These are phyloP conservation scores for Echium plantagineum DNA, from an alignment of 257 asterid genomes.

Conservation along the genomic window DNA sequence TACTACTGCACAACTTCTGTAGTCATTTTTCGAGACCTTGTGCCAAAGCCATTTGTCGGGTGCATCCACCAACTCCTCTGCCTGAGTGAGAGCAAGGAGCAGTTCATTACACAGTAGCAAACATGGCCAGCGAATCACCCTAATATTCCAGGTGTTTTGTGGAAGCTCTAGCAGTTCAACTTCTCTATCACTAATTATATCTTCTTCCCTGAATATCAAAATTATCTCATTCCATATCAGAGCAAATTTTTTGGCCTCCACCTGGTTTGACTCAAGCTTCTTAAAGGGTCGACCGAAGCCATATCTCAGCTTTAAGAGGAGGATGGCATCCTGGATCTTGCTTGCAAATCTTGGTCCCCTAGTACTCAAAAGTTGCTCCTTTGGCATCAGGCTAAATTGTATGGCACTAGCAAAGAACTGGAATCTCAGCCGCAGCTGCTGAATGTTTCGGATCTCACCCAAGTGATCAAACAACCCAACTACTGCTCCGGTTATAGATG, in stretches of 20 bases:
- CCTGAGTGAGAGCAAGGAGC: slow-evolving; percentile 90
- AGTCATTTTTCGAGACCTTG: slow-evolving; percentile 78
- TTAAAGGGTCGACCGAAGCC: slow-evolving; percentile 91
- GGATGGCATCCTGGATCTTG: slow-evolving; percentile 71
- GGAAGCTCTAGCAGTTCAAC: slow-evolving; percentile 93
- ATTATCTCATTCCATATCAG: slow-evolving; percentile 96
- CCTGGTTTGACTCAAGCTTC: slow-evolving; percentile 89
- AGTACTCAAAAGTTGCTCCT: slow-evolving; percentile 80
- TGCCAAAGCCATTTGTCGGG: slow-evolving; percentile 96
- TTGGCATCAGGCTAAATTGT: slow-evolving; percentile 96
- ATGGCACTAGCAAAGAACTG: slow-evolving; percentile 98
- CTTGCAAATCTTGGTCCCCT: slow-evolving; percentile 56
- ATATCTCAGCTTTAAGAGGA: slow-evolving; percentile 82
- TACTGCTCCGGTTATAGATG: slow-evolving; percentile 78
- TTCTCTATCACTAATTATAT: slow-evolving; percentile 75
- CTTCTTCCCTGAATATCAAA: slow-evolving; percentile 83
- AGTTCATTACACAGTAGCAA: slow-evolving; percentile 89
- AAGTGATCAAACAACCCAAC: slow-evolving; percentile 92
- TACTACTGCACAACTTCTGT: slow-evolving; percentile 85
- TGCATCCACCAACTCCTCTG: slow-evolving; percentile 91
- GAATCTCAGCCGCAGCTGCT: slow-evolving; percentile 86
- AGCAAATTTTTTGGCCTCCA: slow-evolving; percentile 92
- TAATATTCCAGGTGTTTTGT: slow-evolving; percentile 77
- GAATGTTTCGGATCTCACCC: slow-evolving; percentile 97
- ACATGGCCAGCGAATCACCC: slow-evolving; percentile 99